phyloP scores from a whole-genome alignment of 768 basidiomycete genomes.

The Tulasnella sp. region DNA sequence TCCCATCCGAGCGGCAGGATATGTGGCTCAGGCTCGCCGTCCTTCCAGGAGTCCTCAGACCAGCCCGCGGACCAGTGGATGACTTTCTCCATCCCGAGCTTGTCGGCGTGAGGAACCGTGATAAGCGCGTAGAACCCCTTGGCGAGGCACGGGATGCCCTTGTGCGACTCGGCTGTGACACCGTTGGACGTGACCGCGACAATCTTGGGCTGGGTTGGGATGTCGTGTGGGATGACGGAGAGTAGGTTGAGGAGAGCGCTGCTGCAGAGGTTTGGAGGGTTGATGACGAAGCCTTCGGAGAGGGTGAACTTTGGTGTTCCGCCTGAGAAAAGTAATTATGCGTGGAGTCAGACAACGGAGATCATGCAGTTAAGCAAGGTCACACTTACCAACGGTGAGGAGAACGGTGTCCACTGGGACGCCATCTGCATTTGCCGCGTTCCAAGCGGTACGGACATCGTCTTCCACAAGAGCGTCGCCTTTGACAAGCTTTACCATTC shows the following conservation, averaged over 20 bases:
- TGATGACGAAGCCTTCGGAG: conserved; percentile 39
- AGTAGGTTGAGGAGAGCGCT: neutral
- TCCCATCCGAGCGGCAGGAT: neutral
- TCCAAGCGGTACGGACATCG: neutral
- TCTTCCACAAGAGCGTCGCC: neutral
- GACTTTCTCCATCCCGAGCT: conserved; percentile 43
- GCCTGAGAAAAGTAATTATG: conserved; percentile 28
- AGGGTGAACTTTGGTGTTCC: conserved; percentile 34
- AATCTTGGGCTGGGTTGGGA: conserved; percentile 42
- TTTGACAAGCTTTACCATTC: conserved; percentile 17
- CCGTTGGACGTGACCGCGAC: conserved; percentile 45
- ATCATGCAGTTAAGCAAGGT: neutral
- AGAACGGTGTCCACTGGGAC: neutral
- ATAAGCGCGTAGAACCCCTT: conserved; percentile 39
- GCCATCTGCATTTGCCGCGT: neutral
- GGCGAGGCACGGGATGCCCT: conserved; percentile 35
- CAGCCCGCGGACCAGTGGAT: neutral
- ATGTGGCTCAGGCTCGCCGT: neutral
- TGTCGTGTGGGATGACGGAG: conserved; percentile 36
- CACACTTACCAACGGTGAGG: neutral
- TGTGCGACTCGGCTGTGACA: conserved; percentile 35
- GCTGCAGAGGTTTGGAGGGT: too few relatives aligned
- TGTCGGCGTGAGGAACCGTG: conserved; percentile 42
- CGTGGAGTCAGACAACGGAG: neutral
- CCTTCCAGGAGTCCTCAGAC: too few relatives aligned